Base-by-base conservation (phyloP, 306 rosid species). In the Senna tora region DNA sequence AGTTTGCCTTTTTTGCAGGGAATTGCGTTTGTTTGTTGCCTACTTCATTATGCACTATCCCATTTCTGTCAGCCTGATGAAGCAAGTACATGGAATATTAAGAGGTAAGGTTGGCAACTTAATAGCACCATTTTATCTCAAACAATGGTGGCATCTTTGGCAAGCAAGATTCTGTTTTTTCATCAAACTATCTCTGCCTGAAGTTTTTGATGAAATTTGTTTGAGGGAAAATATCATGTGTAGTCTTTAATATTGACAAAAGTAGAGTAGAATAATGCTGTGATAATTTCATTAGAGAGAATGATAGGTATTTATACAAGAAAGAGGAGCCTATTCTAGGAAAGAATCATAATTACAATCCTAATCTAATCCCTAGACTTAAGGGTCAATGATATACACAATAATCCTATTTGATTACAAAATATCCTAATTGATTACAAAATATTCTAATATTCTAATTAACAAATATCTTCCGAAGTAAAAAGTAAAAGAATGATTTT, bases 1-100 rank as follows among this genome's bases (percentile, higher is more conserved):
- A 56, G 49, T 57, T 58, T 55, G 65, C 10, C 65, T 17, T 69
- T 57, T 67, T 22, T 65, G 81, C 88, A 94, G 98, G 97, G 81
- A 38, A 90, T 91, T 58, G 96, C 96, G 47, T 87, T 88, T 72
- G 73, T 87, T 72, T 91, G 91, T 82, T 91, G 92, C 83, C 75
- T 83, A 67, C 65, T 84, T 65, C 88, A 87, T 76, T 82, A 85
- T 69, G 87, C 84, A 60, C 75, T 89, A 68, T 86, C 92, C 59
- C 84, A 79, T 66, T 73, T 89, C 80, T 87, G 38, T 62, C 88
- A 84, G 66, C 87, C 88, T 71, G 85, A 80, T 20, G 81, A 84
- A 77, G 57, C 82, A 77, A 87, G 80, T 82, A 71, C 85, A 12
- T 83, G 89, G 88, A 89, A 78, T 80, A 60, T 67, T 58, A 83